phyloP scores from a whole-genome alignment of 768 basidiomycete genomes.

The Coprinopsis cinerea region DNA sequence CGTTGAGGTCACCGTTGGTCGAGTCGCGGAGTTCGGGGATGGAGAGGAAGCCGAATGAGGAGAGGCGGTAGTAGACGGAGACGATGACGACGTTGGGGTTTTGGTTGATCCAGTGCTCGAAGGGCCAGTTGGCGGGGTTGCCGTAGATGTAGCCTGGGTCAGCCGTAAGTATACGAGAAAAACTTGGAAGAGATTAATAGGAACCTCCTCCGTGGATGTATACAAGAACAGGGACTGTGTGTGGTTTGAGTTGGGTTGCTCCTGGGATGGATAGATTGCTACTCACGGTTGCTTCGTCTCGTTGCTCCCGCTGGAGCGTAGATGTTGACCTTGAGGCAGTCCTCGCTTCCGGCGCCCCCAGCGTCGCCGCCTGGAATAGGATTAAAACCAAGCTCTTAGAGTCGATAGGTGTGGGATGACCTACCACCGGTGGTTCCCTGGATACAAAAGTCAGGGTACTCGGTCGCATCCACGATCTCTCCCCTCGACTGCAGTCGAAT shows the following conservation, averaged over 20 bases:
- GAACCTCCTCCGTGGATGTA: slow-evolving; percentile 47
- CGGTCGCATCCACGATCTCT: slow-evolving; percentile 41
- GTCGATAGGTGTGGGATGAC: slow-evolving; percentile 6
- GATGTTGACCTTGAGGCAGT: slow-evolving; percentile 63
- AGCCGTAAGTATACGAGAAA: not conserved
- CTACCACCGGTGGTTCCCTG: slow-evolving; percentile 49
- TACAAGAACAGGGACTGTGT: slow-evolving; percentile 38
- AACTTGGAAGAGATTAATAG: not conserved
- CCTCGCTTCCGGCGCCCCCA: slow-evolving; percentile 61
- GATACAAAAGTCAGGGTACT: slow-evolving; percentile 53
- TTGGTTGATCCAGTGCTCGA: slow-evolving; percentile 60
- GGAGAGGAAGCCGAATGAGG: slow-evolving; percentile 58
- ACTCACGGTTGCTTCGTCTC: slow-evolving; percentile 41
- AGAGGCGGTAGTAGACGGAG: slow-evolving; percentile 61
- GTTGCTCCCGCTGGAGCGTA: slow-evolving; percentile 49
- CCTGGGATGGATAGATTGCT: not conserved
- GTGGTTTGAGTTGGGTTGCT: not conserved
- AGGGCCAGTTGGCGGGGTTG: slow-evolving; percentile 62
- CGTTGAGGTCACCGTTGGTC: slow-evolving; percentile 43
- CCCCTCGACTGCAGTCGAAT: slow-evolving; percentile 30
- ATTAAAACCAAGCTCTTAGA: not conserved
- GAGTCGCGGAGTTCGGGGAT: slow-evolving; percentile 38
- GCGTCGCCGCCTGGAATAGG: slow-evolving; percentile 39
- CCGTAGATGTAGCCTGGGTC: slow-evolving; percentile 46
- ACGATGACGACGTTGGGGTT: slow-evolving; percentile 57